A percentile compares a stretch with the other conserved stretches of the same genome.
Conservation (phyloP, 2,329 filamentous ascomycete species). For the Pseudogymnoascus sp. region DNA sequence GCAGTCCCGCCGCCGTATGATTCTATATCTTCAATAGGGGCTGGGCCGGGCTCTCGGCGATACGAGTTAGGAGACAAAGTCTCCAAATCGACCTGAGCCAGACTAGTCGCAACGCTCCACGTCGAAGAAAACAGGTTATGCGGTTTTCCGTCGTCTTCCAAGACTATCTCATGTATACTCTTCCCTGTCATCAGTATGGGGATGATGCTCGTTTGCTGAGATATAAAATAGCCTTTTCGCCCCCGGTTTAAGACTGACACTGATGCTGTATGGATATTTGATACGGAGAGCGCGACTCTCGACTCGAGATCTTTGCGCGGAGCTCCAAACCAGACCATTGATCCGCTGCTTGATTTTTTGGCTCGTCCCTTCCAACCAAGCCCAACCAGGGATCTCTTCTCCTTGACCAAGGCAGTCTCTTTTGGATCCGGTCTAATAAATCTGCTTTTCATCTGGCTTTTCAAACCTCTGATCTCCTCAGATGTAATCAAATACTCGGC, state of each 20-base stretch:
- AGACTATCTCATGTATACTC: neutral
- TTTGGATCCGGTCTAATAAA: neutral
- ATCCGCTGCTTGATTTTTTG: neutral
- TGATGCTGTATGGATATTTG: neutral
- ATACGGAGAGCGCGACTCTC: neutral
- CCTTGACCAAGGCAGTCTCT: neutral
- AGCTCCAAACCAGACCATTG: neutral
- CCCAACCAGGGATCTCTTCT: neutral
- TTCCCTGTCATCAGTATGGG: neutral
- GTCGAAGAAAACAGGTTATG: neutral
- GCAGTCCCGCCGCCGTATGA: neutral
- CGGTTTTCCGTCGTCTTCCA: neutral
- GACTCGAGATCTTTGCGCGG: neutral
- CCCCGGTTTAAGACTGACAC: neutral
- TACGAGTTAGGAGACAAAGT: neutral
- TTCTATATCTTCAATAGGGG: neutral
- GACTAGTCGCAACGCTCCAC: neutral
- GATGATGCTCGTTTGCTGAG: neutral
- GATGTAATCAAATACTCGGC: neutral
- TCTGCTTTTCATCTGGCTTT: neutral
- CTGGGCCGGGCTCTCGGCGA: neutral
- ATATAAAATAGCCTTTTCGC: neutral
- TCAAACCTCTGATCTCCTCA: constrained; percentile 2
- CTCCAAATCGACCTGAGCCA: neutral
- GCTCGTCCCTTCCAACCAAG: neutral